A percentile compares a stretch with the other conserved stretches of the same genome.
Conservation (phyloP, 2,329 filamentous ascomycete species). For the Colletotrichum eremochloae region DNA sequence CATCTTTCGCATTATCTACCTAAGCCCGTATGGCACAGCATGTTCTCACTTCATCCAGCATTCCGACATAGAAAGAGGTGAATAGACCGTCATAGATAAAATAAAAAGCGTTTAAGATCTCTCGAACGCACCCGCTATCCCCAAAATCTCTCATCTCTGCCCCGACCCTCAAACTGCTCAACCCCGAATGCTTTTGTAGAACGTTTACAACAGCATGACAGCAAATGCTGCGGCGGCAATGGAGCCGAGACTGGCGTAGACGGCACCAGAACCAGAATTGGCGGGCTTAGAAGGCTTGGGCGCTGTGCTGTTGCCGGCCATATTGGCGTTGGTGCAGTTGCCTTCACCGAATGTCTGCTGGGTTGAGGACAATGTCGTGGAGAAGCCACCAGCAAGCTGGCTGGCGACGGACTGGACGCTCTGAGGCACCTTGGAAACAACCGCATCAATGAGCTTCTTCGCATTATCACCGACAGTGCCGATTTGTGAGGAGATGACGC, state of each 20-base stretch:
- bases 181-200: not conserved
- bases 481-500: slow-evolving; percentile 45
- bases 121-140: not conserved
- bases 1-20: slow-evolving; percentile 35
- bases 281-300: slow-evolving; percentile 18
- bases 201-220: slow-evolving; percentile 29
- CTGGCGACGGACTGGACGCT: slow-evolving; percentile 48
- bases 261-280: slow-evolving; percentile 9
- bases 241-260: slow-evolving; percentile 27
- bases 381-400: slow-evolving; percentile 46
- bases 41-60: slow-evolving; percentile 16
- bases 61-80: slow-evolving; percentile 3
- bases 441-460: slow-evolving; percentile 48
- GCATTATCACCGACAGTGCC: slow-evolving; percentile 45
- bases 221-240: slow-evolving; percentile 23
- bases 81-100: slow-evolving; percentile 25
- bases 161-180: slow-evolving; percentile 6
- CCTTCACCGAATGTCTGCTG: slow-evolving; percentile 46
- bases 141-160: not conserved
- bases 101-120: not conserved
- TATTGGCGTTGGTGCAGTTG: slow-evolving; percentile 49
- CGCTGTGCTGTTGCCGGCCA: slow-evolving; percentile 25
- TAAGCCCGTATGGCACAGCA: slow-evolving; percentile 35
- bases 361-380: slow-evolving; percentile 45
- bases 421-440: slow-evolving; percentile 49